These are phyloP conservation scores for Vicia sativa DNA, from an alignment of 306 rosid genomes.

Conservation along the genomic window DNA sequence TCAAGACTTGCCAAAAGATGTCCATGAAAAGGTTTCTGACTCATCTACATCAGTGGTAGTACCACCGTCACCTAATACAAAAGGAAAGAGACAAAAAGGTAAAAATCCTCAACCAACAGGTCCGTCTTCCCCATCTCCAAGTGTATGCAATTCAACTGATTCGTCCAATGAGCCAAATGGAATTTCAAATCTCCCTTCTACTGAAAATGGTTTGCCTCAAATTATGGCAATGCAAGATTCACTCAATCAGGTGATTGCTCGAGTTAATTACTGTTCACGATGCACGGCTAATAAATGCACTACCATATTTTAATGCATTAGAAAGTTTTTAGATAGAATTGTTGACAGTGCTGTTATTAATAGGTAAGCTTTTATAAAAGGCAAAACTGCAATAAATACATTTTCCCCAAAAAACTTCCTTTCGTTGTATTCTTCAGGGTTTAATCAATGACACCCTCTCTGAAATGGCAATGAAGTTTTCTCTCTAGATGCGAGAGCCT, in stretches of 20 bases:
- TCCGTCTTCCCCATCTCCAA: constrained; percentile 56
- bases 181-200: constrained; percentile 53
- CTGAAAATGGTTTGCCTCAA: constrained; percentile 65
- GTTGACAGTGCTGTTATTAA: neutral
- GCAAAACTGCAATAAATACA: neutral
- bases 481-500: neutral
- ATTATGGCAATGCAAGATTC: constrained; percentile 76
- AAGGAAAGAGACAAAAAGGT: constrained; percentile 78
- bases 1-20: constrained; percentile 61
- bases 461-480: neutral
- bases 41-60: constrained; percentile 49
- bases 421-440: constrained; percentile 1
- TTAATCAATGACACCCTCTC: neutral
- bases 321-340: neutral
- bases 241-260: constrained; percentile 73
- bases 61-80: constrained; percentile 53
- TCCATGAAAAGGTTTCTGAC: constrained; percentile 63
- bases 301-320: constrained; percentile 4
- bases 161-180: constrained; percentile 63
- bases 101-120: constrained; percentile 71
- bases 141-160: constrained; percentile 59
- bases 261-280: neutral
- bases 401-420: neutral
- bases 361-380: neutral
- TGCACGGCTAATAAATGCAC: constrained; percentile 8